These are phyloP conservation scores for Aspergillus sp. DNA, from an alignment of 2,329 filamentous ascomycete species.

Conservation along the genomic window DNA sequence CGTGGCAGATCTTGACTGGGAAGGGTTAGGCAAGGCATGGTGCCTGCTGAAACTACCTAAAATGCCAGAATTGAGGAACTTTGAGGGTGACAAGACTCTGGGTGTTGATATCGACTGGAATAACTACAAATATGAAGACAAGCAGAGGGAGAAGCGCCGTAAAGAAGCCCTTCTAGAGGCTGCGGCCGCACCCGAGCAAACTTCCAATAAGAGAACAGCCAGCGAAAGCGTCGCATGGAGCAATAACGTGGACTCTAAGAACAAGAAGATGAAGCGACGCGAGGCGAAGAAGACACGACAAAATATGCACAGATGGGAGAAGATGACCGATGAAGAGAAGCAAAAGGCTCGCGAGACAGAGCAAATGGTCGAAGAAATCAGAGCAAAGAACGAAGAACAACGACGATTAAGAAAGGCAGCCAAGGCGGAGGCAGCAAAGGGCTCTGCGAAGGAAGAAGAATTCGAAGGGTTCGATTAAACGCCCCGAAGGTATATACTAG, in stretches of 20 bases:
- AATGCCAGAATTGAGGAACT: conserved; percentile 84
- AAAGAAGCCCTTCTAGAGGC: conserved; percentile 49
- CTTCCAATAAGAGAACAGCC: conserved; percentile 50
- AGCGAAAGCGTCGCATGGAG: conserved; percentile 68
- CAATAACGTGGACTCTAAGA: conserved; percentile 62
- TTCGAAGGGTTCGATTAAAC: conserved; percentile 55
- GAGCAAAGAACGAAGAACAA: conserved; percentile 48
- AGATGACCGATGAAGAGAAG: conserved; percentile 68
- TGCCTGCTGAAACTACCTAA: conserved; percentile 80
- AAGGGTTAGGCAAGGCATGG: conserved; percentile 75
- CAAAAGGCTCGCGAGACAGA: conserved; percentile 59
- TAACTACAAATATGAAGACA: conserved; percentile 66
- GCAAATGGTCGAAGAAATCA: conserved; percentile 60
- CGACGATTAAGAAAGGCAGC: conserved; percentile 12
- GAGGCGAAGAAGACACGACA: conserved; percentile 62
- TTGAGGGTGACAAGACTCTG: conserved; percentile 62
- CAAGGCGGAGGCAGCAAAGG: conserved; percentile 14
- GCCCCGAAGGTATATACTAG: neutral
- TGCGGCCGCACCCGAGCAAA: conserved; percentile 34
- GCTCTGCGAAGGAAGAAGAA: conserved; percentile 32
- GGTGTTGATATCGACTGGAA: conserved; percentile 59
- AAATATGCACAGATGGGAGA: conserved; percentile 58
- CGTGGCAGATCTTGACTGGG: conserved; percentile 76
- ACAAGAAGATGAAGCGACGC: conserved; percentile 55
- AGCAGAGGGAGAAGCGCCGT: conserved; percentile 62